phyloP scores from a whole-genome alignment of 1,284 basidiomycete genomes.

The Austroboletus novae-zelandiae region DNA sequence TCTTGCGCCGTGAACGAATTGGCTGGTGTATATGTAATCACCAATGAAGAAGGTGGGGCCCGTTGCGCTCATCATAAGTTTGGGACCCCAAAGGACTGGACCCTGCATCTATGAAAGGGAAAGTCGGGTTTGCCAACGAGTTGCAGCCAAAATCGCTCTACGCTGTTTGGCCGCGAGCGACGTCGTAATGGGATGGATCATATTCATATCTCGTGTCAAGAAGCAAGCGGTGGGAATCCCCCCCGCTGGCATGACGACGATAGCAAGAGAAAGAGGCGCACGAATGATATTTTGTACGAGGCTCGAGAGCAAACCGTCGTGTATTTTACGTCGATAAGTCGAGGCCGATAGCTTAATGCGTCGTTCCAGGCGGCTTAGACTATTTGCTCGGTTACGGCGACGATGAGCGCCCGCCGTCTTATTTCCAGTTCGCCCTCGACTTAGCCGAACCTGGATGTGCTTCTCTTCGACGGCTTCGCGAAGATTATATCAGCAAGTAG shows the following conservation, averaged over 20 bases:
- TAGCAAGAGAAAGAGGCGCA: too few species aligned
- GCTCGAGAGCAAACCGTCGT: constrained; percentile 74
- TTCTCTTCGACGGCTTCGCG: constrained; percentile 82
- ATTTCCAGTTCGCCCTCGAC: constrained; percentile 70
- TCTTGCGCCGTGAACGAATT: constrained; percentile 54
- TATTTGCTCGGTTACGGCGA: constrained; percentile 65
- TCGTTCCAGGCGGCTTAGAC: constrained; percentile 63
- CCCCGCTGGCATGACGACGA: too few species aligned
- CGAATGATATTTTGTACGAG: too few species aligned
- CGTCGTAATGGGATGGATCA: not conserved
- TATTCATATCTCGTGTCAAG: not conserved
- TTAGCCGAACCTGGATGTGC: constrained; percentile 62
- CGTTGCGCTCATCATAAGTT: constrained; percentile 50
- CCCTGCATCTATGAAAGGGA: constrained; percentile 56
- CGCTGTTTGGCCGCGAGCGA: constrained; percentile 26
- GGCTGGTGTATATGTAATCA: constrained; percentile 38
- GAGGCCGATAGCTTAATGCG: not conserved
- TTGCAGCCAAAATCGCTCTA: constrained; percentile 79
- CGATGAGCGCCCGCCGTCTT: constrained; percentile 60
- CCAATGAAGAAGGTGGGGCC: not conserved
- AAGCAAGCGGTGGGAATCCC: too few species aligned
- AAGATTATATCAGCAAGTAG: constrained; percentile 82
- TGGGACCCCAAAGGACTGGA: constrained; percentile 73
- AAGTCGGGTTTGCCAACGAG: constrained; percentile 67
- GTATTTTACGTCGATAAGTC: constrained; percentile 32